A percentile compares a stretch with the other conserved stretches of the same genome.
Conservation (phyloP, 768 basidiomycete genomes). For the Lentinula detonsa region DNA sequence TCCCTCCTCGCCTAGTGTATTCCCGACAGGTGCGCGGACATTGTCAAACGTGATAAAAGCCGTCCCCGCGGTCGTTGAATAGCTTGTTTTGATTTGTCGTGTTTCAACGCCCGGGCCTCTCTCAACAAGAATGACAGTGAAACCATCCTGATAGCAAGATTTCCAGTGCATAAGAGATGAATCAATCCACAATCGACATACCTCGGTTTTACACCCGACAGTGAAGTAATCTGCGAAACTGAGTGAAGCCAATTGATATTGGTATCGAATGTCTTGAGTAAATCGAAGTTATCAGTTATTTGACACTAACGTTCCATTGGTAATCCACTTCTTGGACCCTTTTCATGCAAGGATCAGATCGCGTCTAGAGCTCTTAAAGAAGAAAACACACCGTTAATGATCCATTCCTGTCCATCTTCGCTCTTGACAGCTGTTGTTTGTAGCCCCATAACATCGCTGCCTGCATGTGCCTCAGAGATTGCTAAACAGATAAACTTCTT, state of each 20-base stretch:
- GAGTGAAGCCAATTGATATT: neutral
- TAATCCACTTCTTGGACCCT: slow-evolving; percentile 80
- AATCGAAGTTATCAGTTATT: too few relatives aligned
- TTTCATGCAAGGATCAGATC: neutral
- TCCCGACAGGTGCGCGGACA: slow-evolving; percentile 78
- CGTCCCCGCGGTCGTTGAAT: slow-evolving; percentile 80
- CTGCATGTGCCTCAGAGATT: slow-evolving; percentile 86
- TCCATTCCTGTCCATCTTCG: slow-evolving; percentile 76
- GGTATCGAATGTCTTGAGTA: too few relatives aligned
- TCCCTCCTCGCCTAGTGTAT: slow-evolving; percentile 77
- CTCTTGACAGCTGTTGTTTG: slow-evolving; percentile 70
- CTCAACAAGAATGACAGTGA: slow-evolving; percentile 85
- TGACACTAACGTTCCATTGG: slow-evolving; percentile 54
- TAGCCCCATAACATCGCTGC: slow-evolving; percentile 74
- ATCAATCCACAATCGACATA: slow-evolving; percentile 9
- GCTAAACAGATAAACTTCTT: slow-evolving; percentile 81
- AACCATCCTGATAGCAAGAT: slow-evolving; percentile 38
- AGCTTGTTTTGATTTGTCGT: slow-evolving; percentile 78
- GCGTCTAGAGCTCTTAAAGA: slow-evolving; percentile 1
- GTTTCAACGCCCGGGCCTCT: slow-evolving; percentile 80
- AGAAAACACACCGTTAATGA: slow-evolving; percentile 57
- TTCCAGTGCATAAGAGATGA: neutral
- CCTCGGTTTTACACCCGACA: slow-evolving; percentile 57
- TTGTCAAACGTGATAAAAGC: slow-evolving; percentile 73
- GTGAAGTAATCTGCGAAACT: slow-evolving; percentile 61